phyloP scores from a whole-genome alignment of 805 yeast species.

The Cyberlindnera samutprakarnensis region DNA sequence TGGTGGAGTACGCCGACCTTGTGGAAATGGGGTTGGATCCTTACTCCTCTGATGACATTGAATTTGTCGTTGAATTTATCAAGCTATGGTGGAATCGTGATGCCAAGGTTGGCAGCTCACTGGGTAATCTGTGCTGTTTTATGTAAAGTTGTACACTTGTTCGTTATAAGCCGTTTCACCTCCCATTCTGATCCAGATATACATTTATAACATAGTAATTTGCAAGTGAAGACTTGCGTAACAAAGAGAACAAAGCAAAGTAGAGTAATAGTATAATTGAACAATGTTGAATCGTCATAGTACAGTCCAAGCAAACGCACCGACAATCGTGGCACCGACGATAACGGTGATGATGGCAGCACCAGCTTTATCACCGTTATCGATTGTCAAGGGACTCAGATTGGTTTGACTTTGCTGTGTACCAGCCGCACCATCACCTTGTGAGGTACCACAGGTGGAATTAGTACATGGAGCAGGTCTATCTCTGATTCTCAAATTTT shows the following conservation, averaged over 20 bases:
- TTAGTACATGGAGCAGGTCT: conserved; percentile 53
- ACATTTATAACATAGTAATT: too few relatives aligned
- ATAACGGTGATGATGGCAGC: conserved; percentile 59
- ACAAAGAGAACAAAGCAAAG: not conserved
- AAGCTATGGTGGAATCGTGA: conserved; percentile 40
- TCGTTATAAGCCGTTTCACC: too few relatives aligned
- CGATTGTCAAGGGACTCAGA: conserved; percentile 30
- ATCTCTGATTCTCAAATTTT: conserved; percentile 27
- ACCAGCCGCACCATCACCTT: conserved; percentile 61
- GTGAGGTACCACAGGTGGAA: conserved; percentile 56
- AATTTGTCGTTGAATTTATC: conserved; percentile 36
- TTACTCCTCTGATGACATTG: conserved; percentile 35
- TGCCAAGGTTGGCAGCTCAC: conserved; percentile 32
- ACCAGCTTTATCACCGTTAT: conserved; percentile 47
- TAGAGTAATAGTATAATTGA: not conserved
- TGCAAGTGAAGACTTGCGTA: too few relatives aligned
- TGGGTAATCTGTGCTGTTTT: conserved; percentile 28
- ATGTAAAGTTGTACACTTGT: too few relatives aligned
- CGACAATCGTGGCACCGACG: conserved; percentile 34
- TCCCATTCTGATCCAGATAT: too few relatives aligned
- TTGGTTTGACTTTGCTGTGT: conserved; percentile 29
- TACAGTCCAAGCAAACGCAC: conserved; percentile 33
- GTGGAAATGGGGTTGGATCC: conserved; percentile 56
- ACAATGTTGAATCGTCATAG: conserved; percentile 9
- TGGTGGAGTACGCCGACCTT: conserved; percentile 38